Evolutionary conservation across 2,329 filamentous ascomycete species (phyloP).

Genomic region (Aspergillus eucalypticola): DNA sequence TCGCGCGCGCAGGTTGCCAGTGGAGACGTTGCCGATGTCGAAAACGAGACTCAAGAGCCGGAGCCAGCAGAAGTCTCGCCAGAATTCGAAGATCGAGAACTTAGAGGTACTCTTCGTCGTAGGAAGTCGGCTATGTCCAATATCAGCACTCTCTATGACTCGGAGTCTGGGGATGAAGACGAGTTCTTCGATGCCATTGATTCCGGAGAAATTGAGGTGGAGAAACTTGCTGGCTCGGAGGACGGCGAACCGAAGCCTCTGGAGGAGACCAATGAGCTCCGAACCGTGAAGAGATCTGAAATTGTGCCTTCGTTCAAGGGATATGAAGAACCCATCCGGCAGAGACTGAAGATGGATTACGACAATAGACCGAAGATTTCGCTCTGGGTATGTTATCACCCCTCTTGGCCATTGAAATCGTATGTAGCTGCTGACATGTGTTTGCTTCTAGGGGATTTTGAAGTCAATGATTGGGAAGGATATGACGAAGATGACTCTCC

Average conservation of each 20-base stretch:
- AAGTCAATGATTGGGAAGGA: conserved; percentile 99
- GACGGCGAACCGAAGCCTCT: conserved; percentile 51
- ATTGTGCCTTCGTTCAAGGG: conserved; percentile 79
- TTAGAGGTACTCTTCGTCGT: conserved; percentile 46
- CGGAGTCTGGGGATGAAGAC: conserved; percentile 73
- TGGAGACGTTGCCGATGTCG: conserved; percentile 34
- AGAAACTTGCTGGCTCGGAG: conserved; percentile 56
- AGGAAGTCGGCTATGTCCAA: conserved; percentile 68
- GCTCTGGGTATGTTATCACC: conserved; percentile 72
- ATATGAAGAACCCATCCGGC: conserved; percentile 85
- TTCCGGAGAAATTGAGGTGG: conserved; percentile 77
- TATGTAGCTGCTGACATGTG: conserved; percentile 8
- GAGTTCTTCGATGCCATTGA: conserved; percentile 98
- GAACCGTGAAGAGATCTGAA: conserved; percentile 57
- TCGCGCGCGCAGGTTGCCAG: conserved; percentile 37
- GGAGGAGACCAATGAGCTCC: conserved; percentile 41
- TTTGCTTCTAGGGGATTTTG: conserved; percentile 70
- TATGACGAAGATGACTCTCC: conserved; percentile 99
- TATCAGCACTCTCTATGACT: conserved; percentile 70
- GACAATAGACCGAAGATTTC: conserved; percentile 93
- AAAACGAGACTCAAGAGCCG: conserved; percentile 33
- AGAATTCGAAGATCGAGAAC: conserved; percentile 10
- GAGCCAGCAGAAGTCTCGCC: conserved; percentile 16
- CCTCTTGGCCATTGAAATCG: neutral
- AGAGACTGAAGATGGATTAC: conserved; percentile 80